Evolutionary conservation across 176 grass and related monocot genomes (phyloP), one percentile per base, ranked within the genome.

Genomic region (Carex cristatella): DNA sequence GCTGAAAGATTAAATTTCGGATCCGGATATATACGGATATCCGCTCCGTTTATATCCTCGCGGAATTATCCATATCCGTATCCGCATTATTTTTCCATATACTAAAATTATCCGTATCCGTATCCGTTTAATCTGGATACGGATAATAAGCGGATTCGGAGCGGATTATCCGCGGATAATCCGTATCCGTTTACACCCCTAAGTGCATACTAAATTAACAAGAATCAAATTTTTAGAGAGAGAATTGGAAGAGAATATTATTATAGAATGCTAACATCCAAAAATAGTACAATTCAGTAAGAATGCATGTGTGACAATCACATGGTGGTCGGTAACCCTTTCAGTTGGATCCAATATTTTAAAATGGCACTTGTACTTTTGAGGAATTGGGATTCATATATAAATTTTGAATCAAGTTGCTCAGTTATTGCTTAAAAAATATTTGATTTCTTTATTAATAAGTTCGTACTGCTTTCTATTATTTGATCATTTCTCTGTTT

Each of bases 251-350:
- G 58, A 81, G 59, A 83, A 69, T 44, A 66, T 55, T 67, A 83
- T 66, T 69, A 56, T 69, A 67, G 44, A 46, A 83, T 83, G 81
- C 81, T 69, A 66, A 69, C 62, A 69, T 83, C 61, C 58, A 81
- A 65, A 81, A 81, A 83, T 83, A 83, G 81, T 83, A 83, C 81
- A 83, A 83, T 65, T 53, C 53, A 79, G 74, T 35, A 18, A 79
- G 74, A 53, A 57, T 83, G 81, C 81, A 83, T 83, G 81, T 83
- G 81, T 83, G 62, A 69, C n/a, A 2, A 56, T 83, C 59, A 83
- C 81, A 69, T 83, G 81, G 53, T 58, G 74, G 59, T 83, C 63
- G 81, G 81, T 69, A 16, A 48, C 14, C 35, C 27, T 83, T 83
- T 53, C 81, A 83, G 14, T 83, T 69, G 62, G 44, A 83, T 32